phyloP scores from a whole-genome alignment of 2,329 filamentous ascomycete genomes.

The Alternaria longipes region DNA sequence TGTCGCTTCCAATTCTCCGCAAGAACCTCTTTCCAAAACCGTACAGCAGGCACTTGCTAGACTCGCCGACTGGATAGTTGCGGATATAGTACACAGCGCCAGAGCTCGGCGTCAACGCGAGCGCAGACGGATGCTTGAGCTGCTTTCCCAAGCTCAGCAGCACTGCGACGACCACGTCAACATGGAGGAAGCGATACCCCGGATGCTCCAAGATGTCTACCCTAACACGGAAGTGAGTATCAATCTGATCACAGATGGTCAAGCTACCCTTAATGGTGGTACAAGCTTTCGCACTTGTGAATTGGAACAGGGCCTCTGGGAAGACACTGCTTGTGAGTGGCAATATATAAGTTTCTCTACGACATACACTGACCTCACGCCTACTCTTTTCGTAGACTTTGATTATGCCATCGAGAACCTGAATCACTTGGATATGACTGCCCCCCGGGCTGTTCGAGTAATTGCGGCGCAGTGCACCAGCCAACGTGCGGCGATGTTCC shows the following conservation, averaged over 20 bases:
- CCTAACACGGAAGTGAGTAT: constrained; percentile 46
- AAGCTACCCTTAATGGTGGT: constrained; percentile 39
- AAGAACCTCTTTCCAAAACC: constrained; percentile 41
- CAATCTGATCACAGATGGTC: constrained; percentile 30
- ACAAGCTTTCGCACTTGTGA: constrained; percentile 37
- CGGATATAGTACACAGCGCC: constrained; percentile 54
- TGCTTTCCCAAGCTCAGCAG: constrained; percentile 41
- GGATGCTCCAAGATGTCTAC: constrained; percentile 46
- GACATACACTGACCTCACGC: neutral
- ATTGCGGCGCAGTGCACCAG: constrained; percentile 51
- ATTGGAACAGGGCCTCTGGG: constrained; percentile 56
- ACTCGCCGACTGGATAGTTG: constrained; percentile 53
- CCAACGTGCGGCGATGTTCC: constrained; percentile 40
- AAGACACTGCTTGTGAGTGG: constrained; percentile 47
- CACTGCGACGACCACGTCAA: constrained; percentile 30
- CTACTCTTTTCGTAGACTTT: constrained; percentile 29
- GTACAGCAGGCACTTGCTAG: constrained; percentile 49
- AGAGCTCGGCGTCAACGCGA: constrained; percentile 53
- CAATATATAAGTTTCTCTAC: neutral
- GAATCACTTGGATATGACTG: constrained; percentile 46
- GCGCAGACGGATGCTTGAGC: constrained; percentile 51
- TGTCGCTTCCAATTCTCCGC: constrained; percentile 52
- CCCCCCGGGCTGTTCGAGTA: constrained; percentile 48
- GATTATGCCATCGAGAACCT: constrained; percentile 51
- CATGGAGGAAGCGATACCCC: constrained; percentile 37